A percentile compares a stretch with the other conserved stretches of the same genome.
phyloP scores from a whole-genome alignment of 305 asterid species.

The Fraxinus velutina region DNA sequence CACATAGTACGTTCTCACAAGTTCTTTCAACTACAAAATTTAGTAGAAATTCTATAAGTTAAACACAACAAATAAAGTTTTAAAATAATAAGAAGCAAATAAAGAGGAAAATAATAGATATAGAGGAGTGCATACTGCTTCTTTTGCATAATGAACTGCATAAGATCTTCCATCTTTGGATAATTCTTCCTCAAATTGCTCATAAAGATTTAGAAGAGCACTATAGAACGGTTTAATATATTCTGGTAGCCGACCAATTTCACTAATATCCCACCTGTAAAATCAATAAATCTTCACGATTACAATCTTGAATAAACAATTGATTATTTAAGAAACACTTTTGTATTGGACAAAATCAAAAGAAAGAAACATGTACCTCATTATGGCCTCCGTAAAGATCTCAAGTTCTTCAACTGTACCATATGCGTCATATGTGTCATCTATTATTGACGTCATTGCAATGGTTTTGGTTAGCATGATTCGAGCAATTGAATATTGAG shows the following conservation, averaged over 20 bases:
- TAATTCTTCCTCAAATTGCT: neutral
- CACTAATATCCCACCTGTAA: neutral
- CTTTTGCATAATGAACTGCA: neutral
- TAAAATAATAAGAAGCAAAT: neutral
- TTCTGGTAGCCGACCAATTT: neutral
- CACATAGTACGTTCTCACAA: neutral
- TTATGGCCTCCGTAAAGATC: neutral
- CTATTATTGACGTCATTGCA: neutral
- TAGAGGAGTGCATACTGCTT: neutral
- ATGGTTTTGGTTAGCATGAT: neutral
- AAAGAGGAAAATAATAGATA: neutral
- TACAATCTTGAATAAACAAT: neutral
- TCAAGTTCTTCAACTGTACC: neutral
- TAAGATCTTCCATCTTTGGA: neutral
- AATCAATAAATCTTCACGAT: neutral
- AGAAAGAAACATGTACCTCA: neutral
- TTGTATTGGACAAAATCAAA: neutral
- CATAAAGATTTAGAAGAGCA: neutral
- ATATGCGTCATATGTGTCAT: neutral
- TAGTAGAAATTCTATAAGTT: neutral
- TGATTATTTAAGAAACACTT: neutral
- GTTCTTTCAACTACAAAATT: neutral
- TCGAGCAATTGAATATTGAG: slow-evolving; percentile 7
- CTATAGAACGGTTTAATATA: neutral
- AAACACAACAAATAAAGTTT: neutral